These are phyloP conservation scores for Acer campestre DNA, from an alignment of 345 rosid species.

Conservation along the genomic window DNA sequence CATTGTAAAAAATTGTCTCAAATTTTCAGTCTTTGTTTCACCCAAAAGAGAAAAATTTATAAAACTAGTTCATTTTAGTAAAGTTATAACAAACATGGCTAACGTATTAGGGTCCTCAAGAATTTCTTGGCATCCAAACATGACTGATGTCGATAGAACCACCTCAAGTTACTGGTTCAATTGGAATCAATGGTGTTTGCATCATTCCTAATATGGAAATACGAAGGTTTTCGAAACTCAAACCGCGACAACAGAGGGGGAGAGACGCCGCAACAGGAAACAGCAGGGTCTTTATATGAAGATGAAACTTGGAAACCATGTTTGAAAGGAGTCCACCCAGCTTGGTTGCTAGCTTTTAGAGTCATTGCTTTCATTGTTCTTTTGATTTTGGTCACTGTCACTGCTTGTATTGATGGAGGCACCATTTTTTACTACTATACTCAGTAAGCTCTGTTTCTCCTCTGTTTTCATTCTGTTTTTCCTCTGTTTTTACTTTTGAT, in stretches of 20 bases:
- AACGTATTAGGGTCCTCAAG: slow-evolving; percentile 39
- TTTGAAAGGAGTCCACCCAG: slow-evolving; percentile 81
- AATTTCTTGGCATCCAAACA: slow-evolving; percentile 65
- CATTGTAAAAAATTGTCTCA: neutral
- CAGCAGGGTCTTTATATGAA: slow-evolving; percentile 52
- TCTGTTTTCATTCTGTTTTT: too few species aligned
- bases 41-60: neutral
- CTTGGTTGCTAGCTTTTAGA: slow-evolving; percentile 88
- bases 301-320: slow-evolving; percentile 92
- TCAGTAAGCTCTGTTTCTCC: slow-evolving; percentile 56
- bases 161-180: slow-evolving; percentile 75
- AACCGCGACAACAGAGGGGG: slow-evolving; percentile 5
- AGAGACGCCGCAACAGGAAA: slow-evolving; percentile 43
- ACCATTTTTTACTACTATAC: slow-evolving; percentile 93
- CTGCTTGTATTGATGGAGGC: slow-evolving; percentile 59
- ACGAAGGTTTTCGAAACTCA: slow-evolving; percentile 41
- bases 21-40: slow-evolving; percentile 1
- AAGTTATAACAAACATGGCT: slow-evolving; percentile 47
- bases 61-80: slow-evolving; percentile 10
- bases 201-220: slow-evolving; percentile 59
- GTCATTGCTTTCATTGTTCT: slow-evolving; percentile 68
- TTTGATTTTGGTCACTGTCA: slow-evolving; percentile 47
- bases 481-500: neutral
- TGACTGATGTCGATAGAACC: slow-evolving; percentile 57
- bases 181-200: slow-evolving; percentile 61